Evolutionary conservation across 2,329 filamentous ascomycete genomes (phyloP).

Genomic region (Claviceps cyperi): DNA sequence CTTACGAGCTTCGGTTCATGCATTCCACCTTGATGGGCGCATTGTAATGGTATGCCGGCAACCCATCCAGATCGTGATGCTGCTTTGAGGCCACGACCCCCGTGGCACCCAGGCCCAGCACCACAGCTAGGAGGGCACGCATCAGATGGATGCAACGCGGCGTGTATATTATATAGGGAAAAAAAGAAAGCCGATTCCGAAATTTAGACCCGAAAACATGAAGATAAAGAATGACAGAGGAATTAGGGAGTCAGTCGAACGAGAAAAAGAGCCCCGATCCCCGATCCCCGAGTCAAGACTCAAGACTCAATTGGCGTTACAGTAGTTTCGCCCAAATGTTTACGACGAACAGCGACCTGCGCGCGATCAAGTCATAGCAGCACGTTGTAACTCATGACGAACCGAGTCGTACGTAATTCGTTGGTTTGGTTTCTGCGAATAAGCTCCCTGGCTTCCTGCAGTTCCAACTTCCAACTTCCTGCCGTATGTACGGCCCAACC

Average conservation of each 20-base stretch:
- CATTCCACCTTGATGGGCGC: constrained; percentile 56
- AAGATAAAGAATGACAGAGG: not conserved
- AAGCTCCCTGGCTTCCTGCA: too few relatives aligned
- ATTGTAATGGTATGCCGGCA: constrained; percentile 52
- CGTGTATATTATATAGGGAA: not conserved
- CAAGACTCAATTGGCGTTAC: not conserved
- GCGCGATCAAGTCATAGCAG: not conserved
- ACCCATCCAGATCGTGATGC: constrained; percentile 16
- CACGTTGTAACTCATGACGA: too few relatives aligned
- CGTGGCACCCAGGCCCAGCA: not conserved
- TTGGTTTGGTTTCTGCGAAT: too few relatives aligned
- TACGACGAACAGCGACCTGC: not conserved
- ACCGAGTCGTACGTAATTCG: too few relatives aligned
- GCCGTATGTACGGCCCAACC: too few relatives aligned
- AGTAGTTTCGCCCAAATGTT: not conserved
- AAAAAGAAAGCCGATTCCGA: not conserved
- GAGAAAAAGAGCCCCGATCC: not conserved
- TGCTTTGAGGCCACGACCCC: constrained; percentile 19
- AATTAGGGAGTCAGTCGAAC: not conserved
- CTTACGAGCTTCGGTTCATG: constrained; percentile 56
- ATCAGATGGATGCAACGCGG: not conserved
- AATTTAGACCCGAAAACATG: not conserved
- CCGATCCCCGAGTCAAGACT: not conserved
- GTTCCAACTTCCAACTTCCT: too few relatives aligned
- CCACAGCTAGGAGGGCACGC: constrained; percentile 1